These are phyloP conservation scores for Kitagawia praeruptora DNA, from an alignment of 129 eudicot genomes.

Conservation along the genomic window DNA sequence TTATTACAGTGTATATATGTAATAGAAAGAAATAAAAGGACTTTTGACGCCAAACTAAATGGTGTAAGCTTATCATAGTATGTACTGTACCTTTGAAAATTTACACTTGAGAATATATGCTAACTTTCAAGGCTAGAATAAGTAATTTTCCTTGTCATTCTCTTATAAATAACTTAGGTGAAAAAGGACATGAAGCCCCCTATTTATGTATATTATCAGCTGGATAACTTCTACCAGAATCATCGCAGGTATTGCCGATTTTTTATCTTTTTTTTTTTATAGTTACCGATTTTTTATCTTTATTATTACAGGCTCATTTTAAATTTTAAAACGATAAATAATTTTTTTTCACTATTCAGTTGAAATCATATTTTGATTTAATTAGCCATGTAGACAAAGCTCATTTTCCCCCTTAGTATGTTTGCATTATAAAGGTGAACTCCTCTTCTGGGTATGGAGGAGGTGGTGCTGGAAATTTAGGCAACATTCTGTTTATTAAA, in stretches of 20 bases:
- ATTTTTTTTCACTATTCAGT: background rate
- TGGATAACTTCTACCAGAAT: conserved; percentile 86
- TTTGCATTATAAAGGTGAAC: background rate
- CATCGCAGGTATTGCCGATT: conserved; percentile 63
- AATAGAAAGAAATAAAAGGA: background rate
- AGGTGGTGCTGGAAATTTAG: background rate
- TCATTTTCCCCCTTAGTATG: background rate
- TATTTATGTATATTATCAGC: conserved; percentile 89
- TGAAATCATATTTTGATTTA: background rate
- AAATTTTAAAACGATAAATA: background rate
- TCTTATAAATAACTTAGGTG: conserved; percentile 35
- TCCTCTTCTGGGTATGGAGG: background rate
- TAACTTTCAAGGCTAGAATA: background rate
- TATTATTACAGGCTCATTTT: background rate
- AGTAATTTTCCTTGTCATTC: background rate
- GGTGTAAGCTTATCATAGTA: background rate
- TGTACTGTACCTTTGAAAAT: background rate
- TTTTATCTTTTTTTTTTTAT: no score
- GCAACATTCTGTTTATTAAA: background rate
- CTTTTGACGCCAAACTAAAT: background rate
- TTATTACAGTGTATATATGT: background rate
- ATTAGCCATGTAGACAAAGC: background rate
- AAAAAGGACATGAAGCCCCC: conserved; percentile 74
- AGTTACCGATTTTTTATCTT: background rate
- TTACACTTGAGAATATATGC: background rate